Base-by-base conservation (phyloP, 2,329 filamentous ascomycete genomes). In the Pleurostoma richardsiae region DNA sequence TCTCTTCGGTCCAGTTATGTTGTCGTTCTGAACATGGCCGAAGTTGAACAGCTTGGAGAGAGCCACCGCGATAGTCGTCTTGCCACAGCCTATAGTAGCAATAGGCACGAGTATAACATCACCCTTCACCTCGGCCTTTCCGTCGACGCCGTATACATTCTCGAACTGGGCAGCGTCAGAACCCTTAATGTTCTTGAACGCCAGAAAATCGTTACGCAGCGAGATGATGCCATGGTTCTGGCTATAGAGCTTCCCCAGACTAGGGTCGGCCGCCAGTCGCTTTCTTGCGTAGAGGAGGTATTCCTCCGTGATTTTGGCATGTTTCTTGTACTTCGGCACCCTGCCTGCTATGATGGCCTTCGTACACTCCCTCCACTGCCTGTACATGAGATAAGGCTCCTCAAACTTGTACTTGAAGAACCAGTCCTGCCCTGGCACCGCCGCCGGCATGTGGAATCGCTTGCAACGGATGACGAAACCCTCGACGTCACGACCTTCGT, bases 371-470 rank as follows among this genome's bases (percentile, higher is more conserved):
- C 94, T 85, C 94, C 94, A 99, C 70, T 99, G 94, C 28, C 94
- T 84, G 69, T 97, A 99, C 90, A 99, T 95, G 50, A 99, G 73
- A 63, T 99, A 99, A 1, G 94, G 94, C 69, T 99, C 94, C 61
- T 99, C 94, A 50, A 99, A 99, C 71, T 99, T 99, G 80, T 91
- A 99, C 69, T 99, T 99, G 83, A 99, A 99, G 69, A 99, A 99
- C 94, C 94, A 99, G 64, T 99, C 91, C n/a, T 80, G 71, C 63
- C 84, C 94, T 1, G 80, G 77, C 2, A 64, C 65, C 10, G 64
- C 62, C 1, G 67, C 69, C 0, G 72, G 71, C 29, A 82, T 67
- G n/a, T 67, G 60, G 11, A 76, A 71, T 73, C 73, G 83, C 70
- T 82, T 88, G 77, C 94, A 97, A 47, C 94, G 85, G 56, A 99